Percentiles rank a stretch among this genome's conserved stretches.
These are phyloP conservation scores for Apiospora kogelbergensis DNA, from an alignment of 2,329 filamentous ascomycete genomes.

Conservation along the genomic window DNA sequence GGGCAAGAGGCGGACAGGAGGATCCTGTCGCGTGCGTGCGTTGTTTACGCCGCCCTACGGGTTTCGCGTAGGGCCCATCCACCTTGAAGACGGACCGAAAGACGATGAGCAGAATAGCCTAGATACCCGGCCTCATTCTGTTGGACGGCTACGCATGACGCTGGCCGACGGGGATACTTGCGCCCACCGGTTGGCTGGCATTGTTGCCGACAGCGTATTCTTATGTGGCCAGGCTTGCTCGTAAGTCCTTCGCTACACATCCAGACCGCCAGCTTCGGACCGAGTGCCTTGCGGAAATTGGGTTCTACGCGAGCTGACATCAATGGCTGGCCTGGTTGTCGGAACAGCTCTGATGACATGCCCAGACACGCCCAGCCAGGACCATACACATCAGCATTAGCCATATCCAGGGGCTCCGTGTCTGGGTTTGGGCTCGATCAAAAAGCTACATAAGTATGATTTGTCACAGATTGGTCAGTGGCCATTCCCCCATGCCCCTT, in stretches of 20 bases:
- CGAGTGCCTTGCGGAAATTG: too few species aligned
- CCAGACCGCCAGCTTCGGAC: not conserved
- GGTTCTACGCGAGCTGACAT: too few species aligned
- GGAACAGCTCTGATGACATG: not conserved
- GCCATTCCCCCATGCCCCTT: too few species aligned
- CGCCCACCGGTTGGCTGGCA: not conserved
- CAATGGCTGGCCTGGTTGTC: not conserved
- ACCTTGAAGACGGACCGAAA: not conserved
- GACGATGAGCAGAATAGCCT: not conserved
- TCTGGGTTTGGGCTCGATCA: not conserved
- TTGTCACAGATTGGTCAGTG: too few species aligned
- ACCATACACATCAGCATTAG: not conserved
- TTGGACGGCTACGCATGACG: not conserved
- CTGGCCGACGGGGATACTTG: not conserved
- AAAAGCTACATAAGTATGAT: too few species aligned
- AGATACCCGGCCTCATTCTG: not conserved
- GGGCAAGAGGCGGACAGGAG: not conserved
- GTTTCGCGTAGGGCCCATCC: not conserved
- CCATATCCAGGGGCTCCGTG: too few species aligned
- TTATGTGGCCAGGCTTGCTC: not conserved
- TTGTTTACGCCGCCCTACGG: not conserved
- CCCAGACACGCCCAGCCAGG: not conserved
- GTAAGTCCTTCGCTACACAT: not conserved
- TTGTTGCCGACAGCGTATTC: not conserved
- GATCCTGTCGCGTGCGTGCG: not conserved